Conservation (phyloP, 176 grass and related monocot genomes). For the Musa itinerans region DNA sequence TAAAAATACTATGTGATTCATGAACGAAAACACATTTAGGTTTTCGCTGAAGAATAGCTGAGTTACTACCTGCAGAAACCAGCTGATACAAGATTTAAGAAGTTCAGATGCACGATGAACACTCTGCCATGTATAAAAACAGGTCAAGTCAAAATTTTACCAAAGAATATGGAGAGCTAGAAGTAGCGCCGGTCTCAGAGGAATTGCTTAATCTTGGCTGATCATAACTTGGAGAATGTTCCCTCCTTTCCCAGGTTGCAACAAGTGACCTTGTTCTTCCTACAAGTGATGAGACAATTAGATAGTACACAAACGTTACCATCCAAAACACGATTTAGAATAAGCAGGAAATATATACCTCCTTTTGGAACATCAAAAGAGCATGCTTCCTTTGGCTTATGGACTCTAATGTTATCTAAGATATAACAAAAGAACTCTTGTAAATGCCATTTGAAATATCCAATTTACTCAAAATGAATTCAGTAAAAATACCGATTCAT, state of each 20-base stretch:
- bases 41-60: no score
- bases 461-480: not conserved
- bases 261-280: conserved; percentile 65
- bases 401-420: conserved; percentile 58
- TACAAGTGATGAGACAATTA: conserved; percentile 27
- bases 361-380: conserved; percentile 81
- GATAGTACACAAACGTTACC: conserved; percentile 22
- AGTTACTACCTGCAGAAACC: no score
- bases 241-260: conserved; percentile 63
- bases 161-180: conserved; percentile 44
- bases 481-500: not conserved
- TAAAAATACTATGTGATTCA: not conserved
- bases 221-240: conserved; percentile 50
- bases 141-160: conserved; percentile 29
- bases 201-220: conserved; percentile 45
- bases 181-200: conserved; percentile 17
- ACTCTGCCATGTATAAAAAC: not conserved
- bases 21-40: not conserved
- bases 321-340: not conserved
- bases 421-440: not conserved
- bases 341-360: conserved; percentile 49
- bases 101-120: not conserved
- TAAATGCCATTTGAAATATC: not conserved
- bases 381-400: conserved; percentile 64
- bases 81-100: not conserved